phyloP scores from a whole-genome alignment of 2,329 filamentous ascomycete genomes.

The Ophiostoma fasciatum region DNA sequence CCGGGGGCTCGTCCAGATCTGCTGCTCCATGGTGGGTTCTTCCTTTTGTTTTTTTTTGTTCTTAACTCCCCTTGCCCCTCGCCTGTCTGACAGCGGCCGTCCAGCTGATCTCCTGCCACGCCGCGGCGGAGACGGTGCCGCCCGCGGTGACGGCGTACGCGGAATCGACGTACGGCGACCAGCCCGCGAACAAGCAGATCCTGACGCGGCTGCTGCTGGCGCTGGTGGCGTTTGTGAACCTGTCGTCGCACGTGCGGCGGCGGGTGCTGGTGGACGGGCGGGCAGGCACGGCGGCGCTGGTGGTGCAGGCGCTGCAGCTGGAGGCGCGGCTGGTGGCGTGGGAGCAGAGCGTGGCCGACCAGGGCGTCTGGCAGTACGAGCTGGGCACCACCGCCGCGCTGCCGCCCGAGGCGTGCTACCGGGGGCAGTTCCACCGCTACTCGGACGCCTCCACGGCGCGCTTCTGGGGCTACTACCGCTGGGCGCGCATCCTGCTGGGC shows the following conservation, averaged over 20 bases:
- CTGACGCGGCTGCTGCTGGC: slow-evolving; percentile 25
- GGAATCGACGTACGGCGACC: slow-evolving; percentile 20
- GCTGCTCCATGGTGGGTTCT: slow-evolving; percentile 36
- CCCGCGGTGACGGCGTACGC: slow-evolving; percentile 27
- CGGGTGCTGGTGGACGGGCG: slow-evolving; percentile 24
- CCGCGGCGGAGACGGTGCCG: slow-evolving; percentile 25
- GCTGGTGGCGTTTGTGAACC: slow-evolving; percentile 25
- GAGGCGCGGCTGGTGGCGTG: slow-evolving; percentile 25
- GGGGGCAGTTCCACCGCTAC: slow-evolving; percentile 40
- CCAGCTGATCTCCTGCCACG: slow-evolving; percentile 29
- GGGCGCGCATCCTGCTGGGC: slow-evolving; percentile 37
- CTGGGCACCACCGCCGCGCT: slow-evolving; percentile 17
- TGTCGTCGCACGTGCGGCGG: slow-evolving; percentile 22
- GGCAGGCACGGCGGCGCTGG: slow-evolving; percentile 18
- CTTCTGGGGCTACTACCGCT: slow-evolving; percentile 45
- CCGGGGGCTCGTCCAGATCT: slow-evolving; percentile 37
- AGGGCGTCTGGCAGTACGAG: slow-evolving; percentile 23
- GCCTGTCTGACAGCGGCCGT: neutral
- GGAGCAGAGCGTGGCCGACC: slow-evolving; percentile 18
- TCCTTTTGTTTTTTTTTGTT: slow-evolving; percentile 1
- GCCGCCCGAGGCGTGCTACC: slow-evolving; percentile 30
- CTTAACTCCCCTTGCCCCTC: neutral
- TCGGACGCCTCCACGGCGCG: slow-evolving; percentile 36
- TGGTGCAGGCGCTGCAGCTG: slow-evolving; percentile 25
- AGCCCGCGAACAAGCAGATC: slow-evolving; percentile 22